Conservation (phyloP, 306 rosid genomes). For the Spatholobus suberectus region DNA sequence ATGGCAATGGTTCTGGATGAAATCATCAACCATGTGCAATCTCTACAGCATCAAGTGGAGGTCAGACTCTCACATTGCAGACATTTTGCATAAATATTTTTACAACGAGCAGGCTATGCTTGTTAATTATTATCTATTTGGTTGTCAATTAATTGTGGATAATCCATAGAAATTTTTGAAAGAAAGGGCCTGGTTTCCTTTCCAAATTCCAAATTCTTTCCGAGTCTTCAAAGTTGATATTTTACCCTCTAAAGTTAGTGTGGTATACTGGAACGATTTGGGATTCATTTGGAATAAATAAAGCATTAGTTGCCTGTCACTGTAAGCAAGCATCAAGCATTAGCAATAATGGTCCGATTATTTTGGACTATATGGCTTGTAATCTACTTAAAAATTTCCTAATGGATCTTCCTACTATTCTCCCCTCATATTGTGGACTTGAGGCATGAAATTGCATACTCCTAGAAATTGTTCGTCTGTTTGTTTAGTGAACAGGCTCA, state of each 20-base stretch:
- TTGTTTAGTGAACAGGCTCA: neutral
- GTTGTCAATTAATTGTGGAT: conserved; percentile 7
- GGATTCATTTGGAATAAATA: neutral
- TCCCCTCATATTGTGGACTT: conserved; percentile 23
- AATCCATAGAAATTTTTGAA: conserved; percentile 25
- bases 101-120: conserved; percentile 33
- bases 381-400: conserved; percentile 12
- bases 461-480: neutral
- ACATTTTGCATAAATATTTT: conserved; percentile 31
- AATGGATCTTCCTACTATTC: conserved; percentile 6
- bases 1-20: conserved; percentile 94
- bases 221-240: conserved; percentile 10
- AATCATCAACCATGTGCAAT: conserved; percentile 93
- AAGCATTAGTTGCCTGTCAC: conserved; percentile 35
- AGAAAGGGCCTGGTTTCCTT: conserved; percentile 31
- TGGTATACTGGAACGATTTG: conserved; percentile 5
- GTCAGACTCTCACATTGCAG: conserved; percentile 57
- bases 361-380: conserved; percentile 24
- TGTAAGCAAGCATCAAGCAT: conserved; percentile 11
- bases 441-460: neutral
- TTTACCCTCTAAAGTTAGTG: neutral
- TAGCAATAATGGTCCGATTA: neutral
- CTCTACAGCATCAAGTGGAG: conserved; percentile 96
- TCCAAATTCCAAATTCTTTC: neutral
- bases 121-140: conserved; percentile 28